A percentile compares a stretch with the other conserved stretches of the same genome.
These are phyloP conservation scores for Micractinium sp. DNA, from an alignment of 139 green algal species.

Conservation along the genomic window DNA sequence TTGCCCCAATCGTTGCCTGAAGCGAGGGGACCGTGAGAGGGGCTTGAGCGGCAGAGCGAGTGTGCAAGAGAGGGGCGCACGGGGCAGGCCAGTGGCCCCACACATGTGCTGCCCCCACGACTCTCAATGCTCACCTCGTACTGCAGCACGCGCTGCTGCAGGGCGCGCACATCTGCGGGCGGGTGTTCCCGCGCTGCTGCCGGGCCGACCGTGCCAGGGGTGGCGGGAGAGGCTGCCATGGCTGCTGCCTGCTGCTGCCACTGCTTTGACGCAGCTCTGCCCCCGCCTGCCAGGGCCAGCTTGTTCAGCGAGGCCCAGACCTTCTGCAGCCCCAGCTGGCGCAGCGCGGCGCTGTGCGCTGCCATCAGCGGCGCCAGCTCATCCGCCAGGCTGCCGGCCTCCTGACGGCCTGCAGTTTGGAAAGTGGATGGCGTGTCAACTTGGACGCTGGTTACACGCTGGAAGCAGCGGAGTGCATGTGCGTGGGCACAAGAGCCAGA, in stretches of 20 bases:
- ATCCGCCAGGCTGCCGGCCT: constrained; percentile 8
- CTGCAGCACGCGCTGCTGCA: constrained; percentile 29
- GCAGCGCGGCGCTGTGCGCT: background rate
- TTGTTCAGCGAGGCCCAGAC: constrained; percentile 35
- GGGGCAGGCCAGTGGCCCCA: too few relatives aligned
- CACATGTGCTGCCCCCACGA: too few relatives aligned
- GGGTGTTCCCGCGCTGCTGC: background rate
- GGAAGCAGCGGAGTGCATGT: too few relatives aligned
- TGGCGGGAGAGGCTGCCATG: background rate
- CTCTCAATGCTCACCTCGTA: background rate
- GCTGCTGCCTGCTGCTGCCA: background rate
- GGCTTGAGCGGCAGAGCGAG: background rate
- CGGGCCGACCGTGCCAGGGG: background rate
- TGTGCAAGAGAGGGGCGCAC: background rate
- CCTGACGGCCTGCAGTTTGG: background rate
- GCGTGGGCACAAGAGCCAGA: too few relatives aligned
- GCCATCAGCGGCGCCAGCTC: constrained; percentile 32
- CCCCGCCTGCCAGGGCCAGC: constrained; percentile 24
- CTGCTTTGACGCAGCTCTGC: background rate
- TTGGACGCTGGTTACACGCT: too few relatives aligned
- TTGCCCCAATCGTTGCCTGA: constrained; percentile 11
- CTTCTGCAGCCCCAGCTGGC: constrained; percentile 35
- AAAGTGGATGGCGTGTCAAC: background rate
- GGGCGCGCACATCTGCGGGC: constrained; percentile 1
- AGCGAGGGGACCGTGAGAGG: background rate